Evolutionary conservation across 139 green algal species (phyloP), one percentile per base, ranked within the genome.

Genomic region (Chlamydomonas sp.): DNA sequence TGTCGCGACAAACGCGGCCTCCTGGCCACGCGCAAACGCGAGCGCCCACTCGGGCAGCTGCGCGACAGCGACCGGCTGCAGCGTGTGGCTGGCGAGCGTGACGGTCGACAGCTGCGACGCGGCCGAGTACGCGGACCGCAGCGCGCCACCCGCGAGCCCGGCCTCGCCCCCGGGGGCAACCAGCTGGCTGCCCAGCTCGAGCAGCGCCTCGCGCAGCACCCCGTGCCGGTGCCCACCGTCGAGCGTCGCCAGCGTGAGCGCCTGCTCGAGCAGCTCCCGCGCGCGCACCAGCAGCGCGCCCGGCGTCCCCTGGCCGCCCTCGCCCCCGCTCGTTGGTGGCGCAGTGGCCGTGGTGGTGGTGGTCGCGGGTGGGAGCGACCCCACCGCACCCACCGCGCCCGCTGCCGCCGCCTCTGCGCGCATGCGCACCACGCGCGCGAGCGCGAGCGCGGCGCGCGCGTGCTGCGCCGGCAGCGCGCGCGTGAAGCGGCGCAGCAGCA

Each of bases 31-130:
- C 1, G 76, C 72, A 30, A 72, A 75, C 58, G 67, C 37, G 20
- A 70, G 29, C 26, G 69, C 77, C 77, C 77, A 83, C 3, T 79
- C 77, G 1, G 77, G 77, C 36, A 83, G 36, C 47, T 72, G 43
- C 24, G 35, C 33, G 1, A 69, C 35, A 5, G 63, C 38, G 22
- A 83, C 72, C 1, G 77, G 77, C 16, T 37, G 28, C 3, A 83
- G 77, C 31, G 35, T 54, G 69, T 83, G 77, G n/a, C 29, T 74
- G 24, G 77, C 64, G 5, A 74, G 58, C 24, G 54, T 61, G 16
- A 83, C 54, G 8, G 34, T 31, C 62, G n/a, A 34, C 31, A 34
- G 35, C 62, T 69, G 31, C n/a, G 35, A 28, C n/a, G 31, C 33
- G n/a, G 34, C 30, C 54, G 62, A 3, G 34, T 29, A 24, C 24